Base-by-base conservation (phyloP, 129 eudicot genomes). In the Erigeron canadensis region DNA sequence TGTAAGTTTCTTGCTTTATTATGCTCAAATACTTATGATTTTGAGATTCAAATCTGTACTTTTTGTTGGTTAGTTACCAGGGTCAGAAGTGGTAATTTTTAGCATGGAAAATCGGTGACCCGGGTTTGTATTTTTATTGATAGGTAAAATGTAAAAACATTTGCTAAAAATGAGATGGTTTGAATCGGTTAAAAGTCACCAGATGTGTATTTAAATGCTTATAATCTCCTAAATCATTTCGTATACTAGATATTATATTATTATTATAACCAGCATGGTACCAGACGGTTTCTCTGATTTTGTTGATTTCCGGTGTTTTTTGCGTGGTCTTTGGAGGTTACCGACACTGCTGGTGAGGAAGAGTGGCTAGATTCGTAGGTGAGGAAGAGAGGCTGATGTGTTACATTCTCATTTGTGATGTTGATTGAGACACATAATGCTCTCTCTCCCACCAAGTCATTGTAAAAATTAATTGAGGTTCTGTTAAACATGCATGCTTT, bases 1-100 rank as follows among this genome's bases (percentile, higher is more conserved):
- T 77, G 98, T 65, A 74, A 78, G 83, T 42, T 56, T 70, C 72
- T 53, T 80, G 11, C 28, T 59, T 73, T 77, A 67, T 44, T 58
- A 57, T 6, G 10, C 13, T 39, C 3, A 38, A 53, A 48, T 18
- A 53, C 58, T 53, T 53, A 9, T 10, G 18, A 17, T 16, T 53
- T 7, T 53, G 58, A 53, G 18, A 21, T 15, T 21, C 0, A 19
- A 16, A 53, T 15, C 58, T 53, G 58, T 53, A 53, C n/a, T 53
- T 16, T 51, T 53, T 21, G 16, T 50, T 53, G 23, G 21, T 53
- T 8, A 53, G 11, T 17, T 53, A 5, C 18, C n/a, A 5, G n/a
- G n/a, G 8, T 17, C 16, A 43, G 8, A 53, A 21, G 23, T 53
- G 58, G 10, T 4, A 16, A 53, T 21, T 16, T 16, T 53, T 6